Conservation (phyloP, 23 red algal genomes). For the Chondrus crispus region DNA sequence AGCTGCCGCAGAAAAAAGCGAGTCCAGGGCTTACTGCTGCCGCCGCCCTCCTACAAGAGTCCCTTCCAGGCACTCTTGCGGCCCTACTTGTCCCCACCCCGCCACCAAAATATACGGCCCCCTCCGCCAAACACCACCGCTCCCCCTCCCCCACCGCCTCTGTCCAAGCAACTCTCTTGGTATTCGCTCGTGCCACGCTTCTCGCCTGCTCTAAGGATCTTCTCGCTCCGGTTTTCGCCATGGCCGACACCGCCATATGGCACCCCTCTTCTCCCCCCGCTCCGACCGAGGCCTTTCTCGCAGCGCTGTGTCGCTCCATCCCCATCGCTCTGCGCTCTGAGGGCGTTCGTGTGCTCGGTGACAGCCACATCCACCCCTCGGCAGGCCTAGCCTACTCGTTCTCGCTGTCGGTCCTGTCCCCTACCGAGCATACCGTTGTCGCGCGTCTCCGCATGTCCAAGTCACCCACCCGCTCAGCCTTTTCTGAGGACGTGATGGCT, state of each 20-base stretch:
- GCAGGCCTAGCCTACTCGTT: constrained; percentile 9
- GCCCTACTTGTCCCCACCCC: not conserved
- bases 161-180: too few relatives aligned
- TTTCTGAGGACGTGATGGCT: too few relatives aligned
- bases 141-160: not conserved
- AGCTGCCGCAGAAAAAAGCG: too few relatives aligned
- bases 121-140: not conserved
- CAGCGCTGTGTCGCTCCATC: constrained; percentile 34
- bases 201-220: not conserved
- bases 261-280: not conserved
- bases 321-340: constrained; percentile 16
- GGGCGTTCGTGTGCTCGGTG: not conserved
- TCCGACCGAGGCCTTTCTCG: constrained; percentile 13
- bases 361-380: constrained; percentile 1
- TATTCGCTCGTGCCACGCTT: not conserved
- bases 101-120: too few relatives aligned
- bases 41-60: constrained; percentile 13
- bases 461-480: too few relatives aligned
- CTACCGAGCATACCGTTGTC: not conserved
- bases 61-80: constrained; percentile 19
- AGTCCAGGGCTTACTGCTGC: too few relatives aligned
- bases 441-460: too few relatives aligned
- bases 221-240: constrained; percentile 16
- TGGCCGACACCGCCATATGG: constrained; percentile 9
- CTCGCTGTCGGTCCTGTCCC: not conserved